A percentile compares a stretch with the other conserved stretches of the same genome.
These are phyloP conservation scores for Rhizopogon vinicolor DNA, from an alignment of 768 basidiomycete genomes.

Conservation along the genomic window DNA sequence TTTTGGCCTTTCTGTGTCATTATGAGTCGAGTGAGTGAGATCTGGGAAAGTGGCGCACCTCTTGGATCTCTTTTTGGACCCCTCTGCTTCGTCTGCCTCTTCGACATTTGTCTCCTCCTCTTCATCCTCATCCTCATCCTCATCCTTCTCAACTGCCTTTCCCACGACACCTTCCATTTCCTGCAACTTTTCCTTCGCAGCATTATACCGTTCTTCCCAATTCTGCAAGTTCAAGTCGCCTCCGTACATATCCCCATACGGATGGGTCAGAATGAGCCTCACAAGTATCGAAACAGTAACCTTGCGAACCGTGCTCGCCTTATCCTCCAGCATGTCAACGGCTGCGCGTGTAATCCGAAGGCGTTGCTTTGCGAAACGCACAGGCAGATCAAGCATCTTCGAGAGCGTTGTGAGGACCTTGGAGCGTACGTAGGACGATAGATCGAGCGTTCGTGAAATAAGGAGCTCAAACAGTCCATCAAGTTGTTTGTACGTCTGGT, in stretches of 20 bases:
- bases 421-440: constrained; percentile 85
- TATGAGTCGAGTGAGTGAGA: constrained; percentile 7
- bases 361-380: constrained; percentile 86
- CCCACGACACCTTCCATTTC: constrained; percentile 67
- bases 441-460: constrained; percentile 82
- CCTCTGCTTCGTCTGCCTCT: constrained; percentile 30
- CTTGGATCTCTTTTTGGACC: constrained; percentile 10
- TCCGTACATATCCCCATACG: constrained; percentile 81
- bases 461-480: constrained; percentile 78
- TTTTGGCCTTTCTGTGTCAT: constrained; percentile 18
- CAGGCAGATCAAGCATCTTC: constrained; percentile 69
- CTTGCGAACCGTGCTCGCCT: constrained; percentile 84
- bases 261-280: constrained; percentile 80
- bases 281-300: constrained; percentile 72
- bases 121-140: constrained; percentile 31
- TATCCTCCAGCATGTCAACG: constrained; percentile 81
- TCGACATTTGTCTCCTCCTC: constrained; percentile 31
- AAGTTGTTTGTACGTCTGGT: constrained; percentile 62
- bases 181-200: constrained; percentile 57
- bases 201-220: constrained; percentile 72
- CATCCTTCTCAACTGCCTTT: constrained; percentile 49
- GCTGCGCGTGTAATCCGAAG: constrained; percentile 72
- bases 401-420: constrained; percentile 79
- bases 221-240: constrained; percentile 67
- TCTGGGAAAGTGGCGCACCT: neutral